These are phyloP conservation scores for Dactylorhiza incarnata DNA, from an alignment of 106 monocot species.

Conservation along the genomic window DNA sequence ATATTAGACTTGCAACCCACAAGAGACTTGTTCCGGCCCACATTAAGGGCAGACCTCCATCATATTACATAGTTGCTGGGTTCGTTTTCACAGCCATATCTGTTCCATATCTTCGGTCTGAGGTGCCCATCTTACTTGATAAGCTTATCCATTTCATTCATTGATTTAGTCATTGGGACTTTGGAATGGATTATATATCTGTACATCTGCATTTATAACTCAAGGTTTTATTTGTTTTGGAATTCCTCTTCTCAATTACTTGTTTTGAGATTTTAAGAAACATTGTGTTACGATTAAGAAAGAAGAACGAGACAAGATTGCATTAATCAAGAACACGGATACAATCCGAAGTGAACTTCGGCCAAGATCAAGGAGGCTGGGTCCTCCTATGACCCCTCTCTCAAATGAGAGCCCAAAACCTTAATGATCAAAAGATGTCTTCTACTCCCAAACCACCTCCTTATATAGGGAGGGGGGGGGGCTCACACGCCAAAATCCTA, in stretches of 20 bases:
- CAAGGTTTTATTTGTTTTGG: background rate
- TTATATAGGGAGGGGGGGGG: too few relatives aligned
- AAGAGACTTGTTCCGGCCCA: slow-evolving; percentile 81
- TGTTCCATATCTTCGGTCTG: slow-evolving; percentile 96
- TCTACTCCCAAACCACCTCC: too few relatives aligned
- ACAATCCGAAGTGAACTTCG: too few relatives aligned
- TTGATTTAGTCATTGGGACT: background rate
- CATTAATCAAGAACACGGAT: too few relatives aligned
- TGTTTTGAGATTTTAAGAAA: background rate
- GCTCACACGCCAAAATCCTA: too few relatives aligned
- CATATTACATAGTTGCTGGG: slow-evolving; percentile 97
- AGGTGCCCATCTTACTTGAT: slow-evolving; percentile 38
- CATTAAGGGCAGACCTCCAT: slow-evolving; percentile 80
- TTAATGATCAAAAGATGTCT: too few relatives aligned
- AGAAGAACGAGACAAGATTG: too few relatives aligned
- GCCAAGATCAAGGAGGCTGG: too few relatives aligned
- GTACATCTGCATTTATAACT: background rate
- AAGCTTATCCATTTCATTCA: slow-evolving; percentile 3
- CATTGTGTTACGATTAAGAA: too few relatives aligned
- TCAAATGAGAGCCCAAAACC: too few relatives aligned
- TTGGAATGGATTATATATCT: background rate
- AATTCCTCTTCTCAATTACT: background rate
- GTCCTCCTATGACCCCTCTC: too few relatives aligned
- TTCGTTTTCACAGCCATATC: slow-evolving; percentile 91
- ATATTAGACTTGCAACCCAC: slow-evolving; percentile 61